A percentile compares a stretch with the other conserved stretches of the same genome.
phyloP scores from a whole-genome alignment of 257 asterid genomes.

The Rehmannia glutinosa region DNA sequence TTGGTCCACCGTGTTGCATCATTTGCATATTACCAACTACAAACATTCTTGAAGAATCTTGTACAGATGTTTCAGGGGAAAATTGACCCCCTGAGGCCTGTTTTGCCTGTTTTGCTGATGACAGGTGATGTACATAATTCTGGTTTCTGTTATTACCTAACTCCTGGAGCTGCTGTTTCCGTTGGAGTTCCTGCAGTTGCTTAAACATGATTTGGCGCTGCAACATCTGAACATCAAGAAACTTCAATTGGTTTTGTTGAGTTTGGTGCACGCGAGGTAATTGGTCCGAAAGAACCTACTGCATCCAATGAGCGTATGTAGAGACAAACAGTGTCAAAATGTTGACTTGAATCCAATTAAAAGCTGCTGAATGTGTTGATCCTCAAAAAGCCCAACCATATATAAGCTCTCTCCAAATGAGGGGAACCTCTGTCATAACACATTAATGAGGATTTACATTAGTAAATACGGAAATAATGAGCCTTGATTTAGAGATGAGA shows the following conservation, averaged over 20 bases:
- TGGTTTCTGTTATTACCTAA: constrained; percentile 37
- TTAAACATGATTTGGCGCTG: constrained; percentile 67
- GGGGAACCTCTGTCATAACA: neutral
- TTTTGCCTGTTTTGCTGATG: constrained; percentile 24
- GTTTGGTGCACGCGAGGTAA: constrained; percentile 18
- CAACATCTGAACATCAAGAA: constrained; percentile 41
- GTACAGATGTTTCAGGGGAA: constrained; percentile 31
- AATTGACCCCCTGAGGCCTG: constrained; percentile 32
- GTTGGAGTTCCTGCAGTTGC: constrained; percentile 71
- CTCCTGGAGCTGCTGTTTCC: constrained; percentile 59
- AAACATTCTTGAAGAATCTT: constrained; percentile 42
- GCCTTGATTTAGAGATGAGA: neutral
- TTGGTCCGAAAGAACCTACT: constrained; percentile 14
- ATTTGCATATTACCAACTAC: constrained; percentile 35
- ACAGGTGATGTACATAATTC: constrained; percentile 34
- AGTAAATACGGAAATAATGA: neutral
- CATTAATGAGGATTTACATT: neutral
- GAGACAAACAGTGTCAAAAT: neutral
- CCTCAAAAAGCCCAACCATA: neutral
- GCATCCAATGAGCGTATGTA: neutral
- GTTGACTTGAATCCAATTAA: neutral
- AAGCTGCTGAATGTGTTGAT: neutral
- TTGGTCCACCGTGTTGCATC: constrained; percentile 41
- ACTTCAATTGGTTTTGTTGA: constrained; percentile 17
- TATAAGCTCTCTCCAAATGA: neutral